Evolutionary conservation across 164 flowering plant species (phyloP).

Genomic region (Nymphaea thermarum): DNA sequence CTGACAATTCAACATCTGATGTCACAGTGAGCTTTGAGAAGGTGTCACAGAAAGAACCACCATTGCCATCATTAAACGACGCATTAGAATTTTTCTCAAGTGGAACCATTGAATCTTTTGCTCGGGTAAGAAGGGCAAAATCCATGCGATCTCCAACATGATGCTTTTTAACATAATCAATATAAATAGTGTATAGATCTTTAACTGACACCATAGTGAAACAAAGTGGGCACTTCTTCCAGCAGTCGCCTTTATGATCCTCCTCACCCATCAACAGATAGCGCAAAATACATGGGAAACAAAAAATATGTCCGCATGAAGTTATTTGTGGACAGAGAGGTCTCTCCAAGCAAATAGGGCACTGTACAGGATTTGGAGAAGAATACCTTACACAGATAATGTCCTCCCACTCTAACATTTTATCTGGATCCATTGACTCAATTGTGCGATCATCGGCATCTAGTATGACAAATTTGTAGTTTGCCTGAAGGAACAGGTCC

Average conservation of each 20-base stretch:
- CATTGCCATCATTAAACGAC: conserved; percentile 4
- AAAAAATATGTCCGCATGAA: conserved; percentile 95
- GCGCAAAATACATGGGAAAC: conserved; percentile 83
- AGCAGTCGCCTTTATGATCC: conserved; percentile 53
- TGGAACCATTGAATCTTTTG: conserved; percentile 52
- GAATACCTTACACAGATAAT: conserved; percentile 72
- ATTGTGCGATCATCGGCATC: conserved; percentile 44
- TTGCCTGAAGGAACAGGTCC: conserved; percentile 91
- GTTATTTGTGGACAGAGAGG: conserved; percentile 97
- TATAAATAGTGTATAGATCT: conserved; percentile 70
- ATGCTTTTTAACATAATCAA: conserved; percentile 60
- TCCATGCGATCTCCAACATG: conserved; percentile 52
- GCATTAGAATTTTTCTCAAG: conserved; percentile 31
- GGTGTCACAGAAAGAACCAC: conserved; percentile 22
- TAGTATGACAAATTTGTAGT: conserved; percentile 78
- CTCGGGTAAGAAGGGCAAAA: conserved; percentile 67
- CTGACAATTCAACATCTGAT: conserved; percentile 71
- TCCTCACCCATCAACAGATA: conserved; percentile 68
- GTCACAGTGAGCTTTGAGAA: conserved; percentile 80
- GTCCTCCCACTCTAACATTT: conserved; percentile 86
- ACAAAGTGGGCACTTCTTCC: conserved; percentile 91
- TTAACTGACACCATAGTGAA: conserved; percentile 71
- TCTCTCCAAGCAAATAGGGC: conserved; percentile 90
- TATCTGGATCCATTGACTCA: conserved; percentile 75
- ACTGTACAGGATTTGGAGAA: conserved; percentile 60